Conservation (phyloP, 176 grass and related monocot species). For the Aegilops bicornis region DNA sequence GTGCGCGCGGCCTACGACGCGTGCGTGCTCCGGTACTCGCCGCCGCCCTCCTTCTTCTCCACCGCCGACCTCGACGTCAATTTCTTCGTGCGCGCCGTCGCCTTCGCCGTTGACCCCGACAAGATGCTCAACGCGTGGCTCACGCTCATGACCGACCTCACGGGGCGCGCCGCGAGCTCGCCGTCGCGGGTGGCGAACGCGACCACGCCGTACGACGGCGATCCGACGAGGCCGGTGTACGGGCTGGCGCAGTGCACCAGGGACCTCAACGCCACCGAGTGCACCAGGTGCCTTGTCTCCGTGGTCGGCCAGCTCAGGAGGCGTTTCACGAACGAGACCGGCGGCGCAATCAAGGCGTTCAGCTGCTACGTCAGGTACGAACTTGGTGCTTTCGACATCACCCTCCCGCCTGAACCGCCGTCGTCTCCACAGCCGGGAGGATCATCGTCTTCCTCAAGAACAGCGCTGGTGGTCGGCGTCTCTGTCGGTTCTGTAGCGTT, state of each 20-base stretch:
- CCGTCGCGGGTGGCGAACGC: background rate
- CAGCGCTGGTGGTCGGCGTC: background rate
- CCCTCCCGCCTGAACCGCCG: background rate
- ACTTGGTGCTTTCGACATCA: background rate
- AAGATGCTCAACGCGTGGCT: background rate
- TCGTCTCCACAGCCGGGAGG: background rate
- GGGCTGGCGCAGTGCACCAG: conserved; percentile 56
- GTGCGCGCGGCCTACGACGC: background rate
- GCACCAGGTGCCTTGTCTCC: background rate
- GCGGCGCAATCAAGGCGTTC: conserved; percentile 13
- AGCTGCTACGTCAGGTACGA: conserved; percentile 38
- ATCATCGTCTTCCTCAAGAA: background rate
- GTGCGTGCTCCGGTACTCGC: conserved; percentile 54
- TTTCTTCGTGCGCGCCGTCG: background rate
- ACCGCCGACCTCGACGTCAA: background rate
- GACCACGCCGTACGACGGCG: background rate
- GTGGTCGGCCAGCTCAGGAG: background rate
- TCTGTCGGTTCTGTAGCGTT: background rate
- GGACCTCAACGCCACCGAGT: conserved; percentile 25
- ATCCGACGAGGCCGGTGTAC: background rate
- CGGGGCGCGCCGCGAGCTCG: background rate
- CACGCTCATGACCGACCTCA: background rate
- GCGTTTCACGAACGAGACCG: background rate
- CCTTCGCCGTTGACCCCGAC: background rate
- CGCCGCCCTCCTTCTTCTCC: background rate